Conservation (phyloP, 306 rosid genomes). For the Vicia faba region DNA sequence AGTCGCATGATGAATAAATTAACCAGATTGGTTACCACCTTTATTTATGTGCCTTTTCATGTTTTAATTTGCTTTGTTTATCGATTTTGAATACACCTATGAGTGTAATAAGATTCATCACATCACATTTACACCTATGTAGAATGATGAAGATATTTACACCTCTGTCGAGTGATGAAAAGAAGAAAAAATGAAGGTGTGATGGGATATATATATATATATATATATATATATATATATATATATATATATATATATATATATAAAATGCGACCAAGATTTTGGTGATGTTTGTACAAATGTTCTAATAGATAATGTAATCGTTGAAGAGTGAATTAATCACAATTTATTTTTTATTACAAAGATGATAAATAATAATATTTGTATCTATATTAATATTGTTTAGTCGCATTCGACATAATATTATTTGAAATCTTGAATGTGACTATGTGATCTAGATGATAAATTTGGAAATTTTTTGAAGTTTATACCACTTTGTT, state of each 20-base stretch:
- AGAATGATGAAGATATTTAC: neutral
- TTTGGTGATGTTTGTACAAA: too few relatives aligned
- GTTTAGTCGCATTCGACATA: too few relatives aligned
- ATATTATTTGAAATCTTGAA: too few relatives aligned
- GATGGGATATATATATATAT: too few relatives aligned
- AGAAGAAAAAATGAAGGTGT: neutral
- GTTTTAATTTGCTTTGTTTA: neutral
- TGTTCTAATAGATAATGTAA: too few relatives aligned
- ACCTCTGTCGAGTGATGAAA: neutral
- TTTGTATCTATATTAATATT: too few relatives aligned
- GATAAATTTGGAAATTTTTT: neutral
- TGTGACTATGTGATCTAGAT: neutral
- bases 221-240: too few relatives aligned
- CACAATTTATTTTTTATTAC: too few relatives aligned
- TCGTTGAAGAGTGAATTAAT: too few relatives aligned
- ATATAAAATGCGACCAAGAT: too few relatives aligned
- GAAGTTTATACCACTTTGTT: neutral
- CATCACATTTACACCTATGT: neutral
- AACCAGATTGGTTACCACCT: neutral
- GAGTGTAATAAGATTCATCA: neutral
- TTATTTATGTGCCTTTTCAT: slow-evolving; percentile 30
- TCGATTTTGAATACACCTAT: neutral
- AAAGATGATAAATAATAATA: too few relatives aligned
- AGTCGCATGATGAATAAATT: neutral
- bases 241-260: too few relatives aligned